Conservation (phyloP, 2,329 filamentous ascomycete species). For the Ascosphaera pollenicola region DNA sequence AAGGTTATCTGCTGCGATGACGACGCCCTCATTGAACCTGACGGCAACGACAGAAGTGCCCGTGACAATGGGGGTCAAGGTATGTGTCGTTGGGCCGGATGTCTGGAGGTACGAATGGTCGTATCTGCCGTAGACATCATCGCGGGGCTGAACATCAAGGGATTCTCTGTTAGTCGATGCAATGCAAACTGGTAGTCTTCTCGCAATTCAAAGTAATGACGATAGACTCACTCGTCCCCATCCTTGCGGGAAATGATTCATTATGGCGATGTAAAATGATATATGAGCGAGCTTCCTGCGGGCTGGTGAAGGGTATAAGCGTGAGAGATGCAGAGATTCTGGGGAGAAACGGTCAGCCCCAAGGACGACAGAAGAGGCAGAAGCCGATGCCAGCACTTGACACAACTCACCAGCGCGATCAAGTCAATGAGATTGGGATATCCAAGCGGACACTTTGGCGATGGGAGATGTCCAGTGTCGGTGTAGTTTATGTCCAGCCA, state of each 20-base stretch:
- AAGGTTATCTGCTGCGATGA: constrained; percentile 91
- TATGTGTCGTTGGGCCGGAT: constrained; percentile 54
- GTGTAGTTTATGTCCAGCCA: too few species aligned
- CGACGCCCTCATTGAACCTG: constrained; percentile 92
- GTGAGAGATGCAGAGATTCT: too few species aligned
- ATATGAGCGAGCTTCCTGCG: not conserved
- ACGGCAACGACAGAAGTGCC: constrained; percentile 87
- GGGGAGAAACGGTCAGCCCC: too few species aligned
- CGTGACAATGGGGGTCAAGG: constrained; percentile 81
- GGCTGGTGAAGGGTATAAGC: constrained; percentile 1
- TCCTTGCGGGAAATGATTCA: constrained; percentile 44
- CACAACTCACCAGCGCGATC: too few species aligned
- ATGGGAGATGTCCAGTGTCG: too few species aligned
- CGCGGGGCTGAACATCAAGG: constrained; percentile 47
- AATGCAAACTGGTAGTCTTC: too few species aligned
- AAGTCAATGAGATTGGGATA: too few species aligned
- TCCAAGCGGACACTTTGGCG: too few species aligned
- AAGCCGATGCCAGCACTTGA: too few species aligned
- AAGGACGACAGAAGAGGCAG: too few species aligned
- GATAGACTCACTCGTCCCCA: constrained; percentile 38
- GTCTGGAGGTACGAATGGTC: constrained; percentile 64
- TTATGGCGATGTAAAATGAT: constrained; percentile 13
- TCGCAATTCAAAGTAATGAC: too few species aligned
- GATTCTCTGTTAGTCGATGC: too few species aligned
- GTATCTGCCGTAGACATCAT: constrained; percentile 92